phyloP scores from a whole-genome alignment of 176 grass and related monocot genomes.

The Raddia distichophylla region DNA sequence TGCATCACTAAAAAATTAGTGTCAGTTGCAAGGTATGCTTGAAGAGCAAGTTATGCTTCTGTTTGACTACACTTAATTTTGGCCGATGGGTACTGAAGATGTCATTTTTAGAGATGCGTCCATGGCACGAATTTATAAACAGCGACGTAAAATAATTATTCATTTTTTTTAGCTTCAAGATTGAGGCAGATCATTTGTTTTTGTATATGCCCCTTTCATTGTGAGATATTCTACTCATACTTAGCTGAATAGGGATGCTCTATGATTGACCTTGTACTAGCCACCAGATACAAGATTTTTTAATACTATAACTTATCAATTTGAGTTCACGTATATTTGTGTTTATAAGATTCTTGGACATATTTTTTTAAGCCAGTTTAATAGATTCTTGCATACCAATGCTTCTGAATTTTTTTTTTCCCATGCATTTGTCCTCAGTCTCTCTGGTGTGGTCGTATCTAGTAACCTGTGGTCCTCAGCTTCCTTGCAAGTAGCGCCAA shows the following conservation, averaged over 20 bases:
- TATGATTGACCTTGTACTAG: constrained; percentile 37
- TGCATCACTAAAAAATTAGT: not conserved
- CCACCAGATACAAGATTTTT: constrained; percentile 26
- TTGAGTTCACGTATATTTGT: constrained; percentile 26
- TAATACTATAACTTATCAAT: constrained; percentile 16
- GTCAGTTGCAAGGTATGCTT: not conserved
- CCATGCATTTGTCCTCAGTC: constrained; percentile 10
- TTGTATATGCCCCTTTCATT: constrained; percentile 11
- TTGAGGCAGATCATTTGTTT: not conserved
- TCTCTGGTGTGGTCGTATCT: not conserved
- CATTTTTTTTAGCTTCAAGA: not conserved
- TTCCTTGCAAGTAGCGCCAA: constrained; percentile 22
- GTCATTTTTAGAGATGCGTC: constrained; percentile 36
- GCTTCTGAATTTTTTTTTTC: not conserved
- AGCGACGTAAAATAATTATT: not conserved
- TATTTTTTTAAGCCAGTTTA: constrained; percentile 2
- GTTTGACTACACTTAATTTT: constrained; percentile 16
- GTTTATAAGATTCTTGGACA: not conserved
- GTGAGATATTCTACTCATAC: constrained; percentile 8
- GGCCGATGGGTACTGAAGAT: not conserved
- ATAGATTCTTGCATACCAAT: constrained; percentile 1
- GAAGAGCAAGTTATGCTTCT: not conserved
- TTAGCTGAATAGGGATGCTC: constrained; percentile 35
- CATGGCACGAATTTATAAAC: not conserved
- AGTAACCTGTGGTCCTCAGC: not conserved